Percentiles rank a stretch among this genome's conserved stretches.
These are phyloP conservation scores for Naganishia onofrii DNA, from an alignment of 768 basidiomycete species.

Conservation along the genomic window DNA sequence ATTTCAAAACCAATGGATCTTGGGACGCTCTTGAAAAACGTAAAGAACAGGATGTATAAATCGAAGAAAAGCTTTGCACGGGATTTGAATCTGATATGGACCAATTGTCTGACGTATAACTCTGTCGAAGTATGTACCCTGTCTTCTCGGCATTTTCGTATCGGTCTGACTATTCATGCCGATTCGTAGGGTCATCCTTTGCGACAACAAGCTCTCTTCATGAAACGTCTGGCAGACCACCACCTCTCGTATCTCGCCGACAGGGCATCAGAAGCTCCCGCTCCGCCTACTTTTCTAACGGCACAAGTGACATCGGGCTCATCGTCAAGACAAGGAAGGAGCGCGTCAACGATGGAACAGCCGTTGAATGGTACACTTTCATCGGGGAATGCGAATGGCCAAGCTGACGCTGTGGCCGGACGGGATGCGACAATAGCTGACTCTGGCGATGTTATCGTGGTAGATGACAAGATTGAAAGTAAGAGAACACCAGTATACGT, in stretches of 20 bases:
- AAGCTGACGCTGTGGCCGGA: neutral
- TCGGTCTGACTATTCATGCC: neutral
- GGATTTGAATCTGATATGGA: slow-evolving; percentile 95
- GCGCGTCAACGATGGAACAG: slow-evolving; percentile 2
- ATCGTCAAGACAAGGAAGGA: slow-evolving; percentile 1
- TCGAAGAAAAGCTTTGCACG: slow-evolving; percentile 89
- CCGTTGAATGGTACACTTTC: neutral
- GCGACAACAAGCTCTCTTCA: slow-evolving; percentile 71
- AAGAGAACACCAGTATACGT: neutral
- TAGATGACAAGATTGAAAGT: slow-evolving; percentile 9
- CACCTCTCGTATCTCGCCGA: slow-evolving; percentile 87
- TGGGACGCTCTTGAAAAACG: slow-evolving; percentile 84
- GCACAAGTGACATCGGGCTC: neutral
- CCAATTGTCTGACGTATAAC: slow-evolving; percentile 90
- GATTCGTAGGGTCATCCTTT: slow-evolving; percentile 74
- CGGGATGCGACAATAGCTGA: neutral
- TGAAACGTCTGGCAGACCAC: slow-evolving; percentile 78
- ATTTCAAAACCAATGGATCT: slow-evolving; percentile 95
- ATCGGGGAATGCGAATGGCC: neutral
- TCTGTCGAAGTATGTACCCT: slow-evolving; percentile 69
- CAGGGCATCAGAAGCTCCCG: slow-evolving; percentile 29
- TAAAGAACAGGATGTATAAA: slow-evolving; percentile 87
- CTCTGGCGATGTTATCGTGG: neutral
- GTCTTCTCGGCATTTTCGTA: too few species aligned
- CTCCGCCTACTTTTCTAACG: slow-evolving; percentile 2